Conservation (phyloP, 305 asterid species). For the Fraxinus latifolia region DNA sequence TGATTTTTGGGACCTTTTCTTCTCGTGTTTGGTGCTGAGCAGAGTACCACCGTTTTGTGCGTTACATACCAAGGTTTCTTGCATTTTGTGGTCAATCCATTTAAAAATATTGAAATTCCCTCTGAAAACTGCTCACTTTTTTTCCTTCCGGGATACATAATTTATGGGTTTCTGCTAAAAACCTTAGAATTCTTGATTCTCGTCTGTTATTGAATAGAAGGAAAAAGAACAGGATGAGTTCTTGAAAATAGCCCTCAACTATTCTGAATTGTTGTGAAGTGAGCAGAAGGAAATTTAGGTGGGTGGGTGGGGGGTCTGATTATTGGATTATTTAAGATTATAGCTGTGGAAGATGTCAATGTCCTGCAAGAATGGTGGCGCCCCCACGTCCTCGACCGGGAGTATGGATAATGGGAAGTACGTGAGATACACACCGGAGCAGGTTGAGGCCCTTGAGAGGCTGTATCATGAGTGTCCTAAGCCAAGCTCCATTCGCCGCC, state of each 20-base stretch:
- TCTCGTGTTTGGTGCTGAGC: slow-evolving; percentile 24
- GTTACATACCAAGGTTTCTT: slow-evolving; percentile 13
- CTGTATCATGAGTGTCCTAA: slow-evolving; percentile 61
- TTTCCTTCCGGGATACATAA: neutral
- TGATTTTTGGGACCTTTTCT: slow-evolving; percentile 22
- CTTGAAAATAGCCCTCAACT: slow-evolving; percentile 8
- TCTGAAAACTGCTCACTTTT: slow-evolving; percentile 11
- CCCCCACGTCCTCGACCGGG: slow-evolving; percentile 14
- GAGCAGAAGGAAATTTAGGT: neutral
- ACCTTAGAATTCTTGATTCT: slow-evolving; percentile 10
- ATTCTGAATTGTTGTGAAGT: slow-evolving; percentile 28
- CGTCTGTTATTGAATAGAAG: slow-evolving; percentile 3
- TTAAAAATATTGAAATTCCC: neutral
- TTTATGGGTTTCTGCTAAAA: slow-evolving; percentile 19
- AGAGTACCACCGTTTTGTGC: slow-evolving; percentile 27
- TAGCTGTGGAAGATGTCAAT: slow-evolving; percentile 40
- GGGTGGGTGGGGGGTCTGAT: neutral
- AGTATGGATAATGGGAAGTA: slow-evolving; percentile 54
- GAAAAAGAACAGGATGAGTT: neutral
- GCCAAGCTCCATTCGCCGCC: slow-evolving; percentile 64
- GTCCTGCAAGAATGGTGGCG: slow-evolving; percentile 47
- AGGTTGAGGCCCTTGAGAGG: slow-evolving; percentile 68
- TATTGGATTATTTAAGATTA: slow-evolving; percentile 12
- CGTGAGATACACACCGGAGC: slow-evolving; percentile 68
- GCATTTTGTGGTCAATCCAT: neutral